Base-by-base conservation (phyloP, 2,329 filamentous ascomycete genomes). In the Aspergillus transmontanensis region DNA sequence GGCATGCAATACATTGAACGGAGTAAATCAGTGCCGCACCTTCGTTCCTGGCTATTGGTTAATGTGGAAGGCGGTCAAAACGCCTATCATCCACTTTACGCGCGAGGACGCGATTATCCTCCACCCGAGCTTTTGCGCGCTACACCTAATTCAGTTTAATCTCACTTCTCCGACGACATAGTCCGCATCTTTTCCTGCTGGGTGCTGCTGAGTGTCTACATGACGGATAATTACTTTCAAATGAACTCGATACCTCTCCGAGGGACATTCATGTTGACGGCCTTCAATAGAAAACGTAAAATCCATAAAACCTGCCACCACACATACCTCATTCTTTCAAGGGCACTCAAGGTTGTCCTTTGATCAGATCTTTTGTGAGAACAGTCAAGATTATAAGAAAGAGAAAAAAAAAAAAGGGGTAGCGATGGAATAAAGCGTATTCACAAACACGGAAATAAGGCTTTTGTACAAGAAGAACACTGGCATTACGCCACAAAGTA, bases 231-330 rank as follows among this genome's bases (percentile, higher is more conserved):
- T 11, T 54, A 23, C 6, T 28, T 36, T 36, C 2, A 21, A 28
- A 28, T 23, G 36, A 26, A 36, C 5, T 39, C 10, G 2, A 39
- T 39, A 26, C 46, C 30, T 19, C 50, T 34, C 28, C 6, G 39
- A 54, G 41, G 28, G 57, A 51, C 53, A 32, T 55, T 23, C 43
- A 59, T 50, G 59, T 63, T 36, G 59, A 57, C 23, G 63, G 66
- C 68, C 54, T 70, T 60, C 61, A 68, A 69, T 67, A 73, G 63
- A 70, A 68, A 71, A 75, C 69, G 72, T 71, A 65, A 68, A 56
- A 67, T 61, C 63, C 59, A 64, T 66, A 65, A 67, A 65, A 60
- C 59, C 45, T 45, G 48, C 57, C 56, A 54, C 58, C 58, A 59
- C 63, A 61, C 64, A 59, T 59, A 56, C 57, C 58, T 68, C 63